Evolutionary conservation across 805 yeast genomes (phyloP).

Genomic region (Tetrapisispora pingtungensis): DNA sequence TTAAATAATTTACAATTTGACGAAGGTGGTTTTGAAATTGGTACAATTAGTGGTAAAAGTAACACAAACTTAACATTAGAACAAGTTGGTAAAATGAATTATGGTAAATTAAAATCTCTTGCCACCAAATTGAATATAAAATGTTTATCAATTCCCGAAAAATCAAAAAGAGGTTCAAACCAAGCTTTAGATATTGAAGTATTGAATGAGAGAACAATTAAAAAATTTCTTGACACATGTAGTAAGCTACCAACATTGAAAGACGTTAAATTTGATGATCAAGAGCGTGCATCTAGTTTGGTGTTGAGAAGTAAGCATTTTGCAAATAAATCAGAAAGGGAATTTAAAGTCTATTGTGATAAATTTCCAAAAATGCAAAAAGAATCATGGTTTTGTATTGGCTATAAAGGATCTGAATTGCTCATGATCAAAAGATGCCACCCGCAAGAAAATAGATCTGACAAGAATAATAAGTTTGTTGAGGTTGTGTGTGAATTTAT

Average conservation of each 20-base stretch:
- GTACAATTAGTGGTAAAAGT: constrained; percentile 1
- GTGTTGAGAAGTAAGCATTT: constrained; percentile 43
- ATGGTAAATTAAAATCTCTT: constrained; percentile 20
- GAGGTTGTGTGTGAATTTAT: constrained; percentile 34
- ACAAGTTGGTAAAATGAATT: constrained; percentile 34
- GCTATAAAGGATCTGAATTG: constrained; percentile 42
- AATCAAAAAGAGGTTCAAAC: constrained; percentile 3
- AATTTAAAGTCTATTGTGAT: constrained; percentile 64
- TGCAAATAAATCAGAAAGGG: constrained; percentile 38
- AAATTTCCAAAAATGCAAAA: constrained; percentile 83
- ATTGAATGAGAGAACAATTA: constrained; percentile 27
- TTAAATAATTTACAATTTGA: constrained; percentile 13
- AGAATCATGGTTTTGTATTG: constrained; percentile 85
- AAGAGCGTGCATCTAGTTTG: constrained; percentile 30
- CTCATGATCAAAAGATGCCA: constrained; percentile 65
- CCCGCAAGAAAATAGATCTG: constrained; percentile 31
- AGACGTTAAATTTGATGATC: constrained; percentile 39
- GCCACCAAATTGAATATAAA: constrained; percentile 28
- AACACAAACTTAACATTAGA: constrained; percentile 27
- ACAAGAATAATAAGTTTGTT: constrained; percentile 19
- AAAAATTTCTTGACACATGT: constrained; percentile 44
- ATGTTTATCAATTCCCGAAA: constrained; percentile 25
- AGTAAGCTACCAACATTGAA: constrained; percentile 47
- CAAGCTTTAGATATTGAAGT: not conserved
- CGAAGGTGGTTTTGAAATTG: constrained; percentile 14